Evolutionary conservation across 768 basidiomycete genomes (phyloP), one percentile per base, ranked within the genome.

Genomic region (Rhizopogon salebrosus): DNA sequence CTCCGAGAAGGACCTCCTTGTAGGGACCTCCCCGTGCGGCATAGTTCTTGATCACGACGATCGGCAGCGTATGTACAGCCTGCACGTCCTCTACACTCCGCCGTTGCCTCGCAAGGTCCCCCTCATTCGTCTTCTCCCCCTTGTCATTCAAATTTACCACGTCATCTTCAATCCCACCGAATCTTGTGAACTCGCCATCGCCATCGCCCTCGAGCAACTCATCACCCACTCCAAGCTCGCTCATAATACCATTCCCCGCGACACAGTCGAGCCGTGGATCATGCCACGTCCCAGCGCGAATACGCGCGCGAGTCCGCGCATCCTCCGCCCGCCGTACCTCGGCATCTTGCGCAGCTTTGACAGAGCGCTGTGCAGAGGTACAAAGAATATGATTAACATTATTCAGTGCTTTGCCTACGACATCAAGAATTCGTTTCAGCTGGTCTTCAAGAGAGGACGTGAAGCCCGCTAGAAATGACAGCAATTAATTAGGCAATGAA

Each of bases 11-110:
- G 45, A 90, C 91, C 42, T 89, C 87, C 57, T 80, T 80, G 40
- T 76, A 68, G 13, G 72, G 71, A 3, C 80, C 79, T 7, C 76
- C 72, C 59, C 80, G 84, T 13, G 76, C 66, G 4, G 81, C 82
- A 62, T 84, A 97, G 67, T 91, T 88, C 59, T 83, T 81, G 62
- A 99, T 80, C 13, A 99, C 76, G 0, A 99, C 89, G 11, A 98
- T 82, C 0, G 97, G 95, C 49, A 97, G 72, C 0, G 83, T 73
- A 11, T 76, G 75, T 42, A 89, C 71, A 10, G 75, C 77, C 38
- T 80, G 75, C 9, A 75, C 51, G 34, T 85, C 80, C 41, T 74
- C 76, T 43, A 66, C 61, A n/a, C 51, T 59, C 51, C 56, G 61
- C 49, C 67, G 67, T 54, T 62, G 63, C 55, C 63, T 62, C 38